These are phyloP conservation scores for Luffa acutangula DNA, from an alignment of 306 rosid genomes.

Conservation along the genomic window DNA sequence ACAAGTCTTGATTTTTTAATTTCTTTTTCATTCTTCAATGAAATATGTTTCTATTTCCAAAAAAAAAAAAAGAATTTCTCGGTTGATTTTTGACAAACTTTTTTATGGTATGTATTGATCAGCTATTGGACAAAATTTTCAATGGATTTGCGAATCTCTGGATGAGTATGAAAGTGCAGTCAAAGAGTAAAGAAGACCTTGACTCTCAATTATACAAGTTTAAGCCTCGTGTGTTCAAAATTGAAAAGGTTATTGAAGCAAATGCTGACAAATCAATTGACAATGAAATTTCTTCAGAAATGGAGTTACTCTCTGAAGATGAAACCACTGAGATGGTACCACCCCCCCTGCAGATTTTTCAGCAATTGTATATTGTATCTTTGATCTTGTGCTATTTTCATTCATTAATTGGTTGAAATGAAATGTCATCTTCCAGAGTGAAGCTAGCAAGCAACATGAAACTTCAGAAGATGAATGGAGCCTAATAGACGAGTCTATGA, in stretches of 20 bases:
- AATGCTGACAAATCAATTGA: conserved; percentile 29
- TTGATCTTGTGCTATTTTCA: background rate
- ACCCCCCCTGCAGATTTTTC: background rate
- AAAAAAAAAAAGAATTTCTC: no score
- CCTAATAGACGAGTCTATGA: conserved; percentile 47
- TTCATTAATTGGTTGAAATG: background rate
- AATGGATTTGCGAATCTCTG: conserved; percentile 51
- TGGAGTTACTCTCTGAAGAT: conserved; percentile 25
- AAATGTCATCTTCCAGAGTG: conserved; percentile 33
- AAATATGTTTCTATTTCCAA: no score
- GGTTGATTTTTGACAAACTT: background rate
- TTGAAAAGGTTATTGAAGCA: conserved; percentile 60
- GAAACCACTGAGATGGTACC: conserved; percentile 11
- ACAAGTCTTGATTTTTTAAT: background rate
- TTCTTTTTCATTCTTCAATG: background rate
- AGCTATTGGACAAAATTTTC: conserved; percentile 63
- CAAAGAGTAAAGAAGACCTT: conserved; percentile 42
- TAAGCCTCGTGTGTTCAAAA: conserved; percentile 55
- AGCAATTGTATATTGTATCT: background rate
- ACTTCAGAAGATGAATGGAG: conserved; percentile 56
- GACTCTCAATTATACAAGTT: conserved; percentile 61
- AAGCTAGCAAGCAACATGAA: conserved; percentile 32
- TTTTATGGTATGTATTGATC: conserved; percentile 4
- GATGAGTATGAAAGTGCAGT: conserved; percentile 43
- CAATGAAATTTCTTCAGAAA: conserved; percentile 39